Evolutionary conservation across 768 basidiomycete species (phyloP).

Genomic region (Galerina marginata): DNA sequence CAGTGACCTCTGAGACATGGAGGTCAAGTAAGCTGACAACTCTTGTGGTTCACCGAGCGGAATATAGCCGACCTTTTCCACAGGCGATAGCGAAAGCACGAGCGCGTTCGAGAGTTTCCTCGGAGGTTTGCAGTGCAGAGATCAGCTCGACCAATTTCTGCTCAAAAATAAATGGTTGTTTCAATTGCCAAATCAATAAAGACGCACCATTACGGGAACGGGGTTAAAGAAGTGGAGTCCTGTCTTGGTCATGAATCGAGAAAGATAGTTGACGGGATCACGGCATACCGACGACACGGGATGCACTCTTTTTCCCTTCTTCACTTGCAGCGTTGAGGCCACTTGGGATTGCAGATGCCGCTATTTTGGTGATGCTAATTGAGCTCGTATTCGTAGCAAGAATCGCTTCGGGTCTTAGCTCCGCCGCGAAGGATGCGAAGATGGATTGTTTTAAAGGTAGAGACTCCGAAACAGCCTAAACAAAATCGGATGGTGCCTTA

Average conservation of each 20-base stretch:
- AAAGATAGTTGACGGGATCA: neutral
- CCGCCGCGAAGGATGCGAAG: conserved; percentile 71
- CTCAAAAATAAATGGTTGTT: neutral
- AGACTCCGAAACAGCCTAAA: conserved; percentile 88
- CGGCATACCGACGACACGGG: conserved; percentile 79
- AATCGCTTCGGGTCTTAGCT: conserved; percentile 75
- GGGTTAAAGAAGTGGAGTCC: conserved; percentile 97
- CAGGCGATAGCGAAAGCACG: conserved; percentile 85
- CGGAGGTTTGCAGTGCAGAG: conserved; percentile 88
- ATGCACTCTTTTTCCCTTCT: conserved; percentile 65
- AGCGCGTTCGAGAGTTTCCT: conserved; percentile 75
- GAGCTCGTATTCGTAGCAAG: conserved; percentile 94
- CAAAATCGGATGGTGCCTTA: neutral
- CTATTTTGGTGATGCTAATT: conserved; percentile 94
- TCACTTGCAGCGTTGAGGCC: conserved; percentile 63
- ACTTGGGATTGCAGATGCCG: conserved; percentile 72
- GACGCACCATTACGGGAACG: conserved; percentile 89
- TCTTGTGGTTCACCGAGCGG: neutral
- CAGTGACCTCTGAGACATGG: conserved; percentile 75
- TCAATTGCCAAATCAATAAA: neutral
- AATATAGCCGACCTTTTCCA: conserved; percentile 70
- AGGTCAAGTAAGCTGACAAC: neutral
- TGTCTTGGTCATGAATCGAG: conserved; percentile 29
- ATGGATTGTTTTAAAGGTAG: conserved; percentile 78
- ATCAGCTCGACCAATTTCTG: conserved; percentile 97